These are phyloP conservation scores for Pyrenula massariospora DNA, from an alignment of 495 filamentous ascomycete genomes.

Conservation along the genomic window DNA sequence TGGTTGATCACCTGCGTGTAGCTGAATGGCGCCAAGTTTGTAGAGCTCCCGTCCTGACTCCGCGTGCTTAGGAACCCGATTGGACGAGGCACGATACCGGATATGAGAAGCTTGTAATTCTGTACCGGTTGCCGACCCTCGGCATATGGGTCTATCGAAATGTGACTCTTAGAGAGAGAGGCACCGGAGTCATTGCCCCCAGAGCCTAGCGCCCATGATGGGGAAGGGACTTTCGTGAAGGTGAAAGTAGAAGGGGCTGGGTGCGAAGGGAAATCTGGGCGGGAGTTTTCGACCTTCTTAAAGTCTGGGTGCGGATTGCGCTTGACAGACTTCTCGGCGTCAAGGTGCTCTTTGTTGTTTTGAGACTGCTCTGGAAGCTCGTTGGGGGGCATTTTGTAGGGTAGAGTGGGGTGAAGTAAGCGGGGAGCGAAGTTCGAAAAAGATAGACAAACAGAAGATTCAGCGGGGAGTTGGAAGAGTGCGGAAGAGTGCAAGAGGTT, in stretches of 20 bases:
- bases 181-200: conserved; percentile 57
- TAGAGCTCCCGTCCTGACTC: conserved; percentile 43
- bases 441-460: too few species aligned
- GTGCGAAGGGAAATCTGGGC: conserved; percentile 51
- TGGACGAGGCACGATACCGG: conserved; percentile 73
- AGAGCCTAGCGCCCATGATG: conserved; percentile 66
- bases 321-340: background rate
- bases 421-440: too few species aligned
- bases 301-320: conserved; percentile 42
- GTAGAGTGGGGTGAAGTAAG: too few species aligned
- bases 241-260: conserved; percentile 31
- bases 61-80: conserved; percentile 53
- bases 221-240: conserved; percentile 59
- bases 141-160: conserved; percentile 74
- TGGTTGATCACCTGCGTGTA: conserved; percentile 78
- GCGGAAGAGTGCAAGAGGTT: too few species aligned
- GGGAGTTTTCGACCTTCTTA: conserved; percentile 59
- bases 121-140: conserved; percentile 50
- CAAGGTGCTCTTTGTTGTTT: background rate
- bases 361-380: background rate
- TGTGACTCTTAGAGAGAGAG: conserved; percentile 45
- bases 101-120: conserved; percentile 93
- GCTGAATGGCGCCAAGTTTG: conserved; percentile 79
- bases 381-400: background rate
- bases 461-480: too few species aligned